These are phyloP conservation scores for Lojkania enalia DNA, from an alignment of 2,329 filamentous ascomycete species.

Conservation along the genomic window DNA sequence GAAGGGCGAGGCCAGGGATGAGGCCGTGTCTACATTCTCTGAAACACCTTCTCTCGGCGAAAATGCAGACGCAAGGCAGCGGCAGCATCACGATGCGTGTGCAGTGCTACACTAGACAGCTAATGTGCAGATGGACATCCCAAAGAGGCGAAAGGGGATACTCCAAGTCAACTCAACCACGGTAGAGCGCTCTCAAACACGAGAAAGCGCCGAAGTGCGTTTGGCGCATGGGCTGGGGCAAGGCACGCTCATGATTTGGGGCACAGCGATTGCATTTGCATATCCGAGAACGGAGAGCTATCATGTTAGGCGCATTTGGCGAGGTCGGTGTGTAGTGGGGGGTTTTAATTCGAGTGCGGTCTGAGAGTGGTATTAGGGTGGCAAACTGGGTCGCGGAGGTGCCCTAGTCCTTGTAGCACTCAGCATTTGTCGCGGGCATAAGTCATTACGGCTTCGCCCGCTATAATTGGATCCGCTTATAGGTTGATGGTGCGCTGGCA, in stretches of 20 bases:
- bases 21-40: slow-evolving; percentile 18
- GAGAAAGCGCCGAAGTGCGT: slow-evolving; percentile 29
- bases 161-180: slow-evolving; percentile 16
- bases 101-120: slow-evolving; percentile 31
- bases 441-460: neutral
- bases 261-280: slow-evolving; percentile 12
- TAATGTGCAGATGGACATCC: slow-evolving; percentile 28
- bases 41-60: slow-evolving; percentile 24
- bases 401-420: slow-evolving; percentile 21
- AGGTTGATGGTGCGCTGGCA: slow-evolving; percentile 15
- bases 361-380: slow-evolving; percentile 28
- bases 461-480: slow-evolving; percentile 25
- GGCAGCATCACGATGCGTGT: slow-evolving; percentile 28
- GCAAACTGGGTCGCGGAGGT: slow-evolving; percentile 21
- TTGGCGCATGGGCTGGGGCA: slow-evolving; percentile 27
- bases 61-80: slow-evolving; percentile 34
- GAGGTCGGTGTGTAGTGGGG: slow-evolving; percentile 37
- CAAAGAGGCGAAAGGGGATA: slow-evolving; percentile 19
- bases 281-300: slow-evolving; percentile 2
- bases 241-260: slow-evolving; percentile 22
- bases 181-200: slow-evolving; percentile 27
- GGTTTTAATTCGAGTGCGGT: slow-evolving; percentile 16
- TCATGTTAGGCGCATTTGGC: slow-evolving; percentile 18
- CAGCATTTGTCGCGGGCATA: slow-evolving; percentile 5
- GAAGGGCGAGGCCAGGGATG: slow-evolving; percentile 24